Evolutionary conservation across 2,329 filamentous ascomycete species (phyloP).

Genomic region (Colletotrichum tabaci): DNA sequence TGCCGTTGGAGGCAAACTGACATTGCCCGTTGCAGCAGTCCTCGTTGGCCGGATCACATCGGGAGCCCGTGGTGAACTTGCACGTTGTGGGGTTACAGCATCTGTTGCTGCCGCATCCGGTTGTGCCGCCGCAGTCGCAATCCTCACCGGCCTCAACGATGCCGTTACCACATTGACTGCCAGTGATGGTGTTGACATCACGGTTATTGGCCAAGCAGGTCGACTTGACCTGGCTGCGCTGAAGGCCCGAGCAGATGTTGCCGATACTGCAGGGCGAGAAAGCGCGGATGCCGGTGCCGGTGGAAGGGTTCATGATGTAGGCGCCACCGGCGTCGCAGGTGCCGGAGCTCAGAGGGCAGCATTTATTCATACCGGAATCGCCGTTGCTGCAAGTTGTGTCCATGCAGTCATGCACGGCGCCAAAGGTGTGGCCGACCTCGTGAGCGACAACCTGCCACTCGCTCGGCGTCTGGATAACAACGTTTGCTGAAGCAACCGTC

Average conservation of each 20-base stretch:
- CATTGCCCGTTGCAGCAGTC: slow-evolving; percentile 82
- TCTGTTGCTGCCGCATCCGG: slow-evolving; percentile 78
- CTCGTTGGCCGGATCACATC: slow-evolving; percentile 87
- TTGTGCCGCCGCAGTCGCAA: slow-evolving; percentile 90
- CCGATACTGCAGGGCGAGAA: slow-evolving; percentile 94
- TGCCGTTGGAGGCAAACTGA: slow-evolving; percentile 75
- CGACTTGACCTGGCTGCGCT: slow-evolving; percentile 81
- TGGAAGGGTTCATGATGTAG: slow-evolving; percentile 98
- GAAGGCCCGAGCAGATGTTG: slow-evolving; percentile 92
- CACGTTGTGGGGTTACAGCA: slow-evolving; percentile 93
- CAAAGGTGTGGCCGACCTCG: slow-evolving; percentile 94
- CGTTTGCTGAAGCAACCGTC: slow-evolving; percentile 87
- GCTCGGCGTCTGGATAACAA: slow-evolving; percentile 85
- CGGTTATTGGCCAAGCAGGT: slow-evolving; percentile 88
- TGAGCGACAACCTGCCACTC: slow-evolving; percentile 98
- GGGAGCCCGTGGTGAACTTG: slow-evolving; percentile 81
- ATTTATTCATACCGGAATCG: slow-evolving; percentile 68
- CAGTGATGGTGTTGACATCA: slow-evolving; percentile 84
- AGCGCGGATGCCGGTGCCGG: slow-evolving; percentile 76
- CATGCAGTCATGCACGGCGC: slow-evolving; percentile 94
- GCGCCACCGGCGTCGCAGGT: slow-evolving; percentile 82
- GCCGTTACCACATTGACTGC: slow-evolving; percentile 93
- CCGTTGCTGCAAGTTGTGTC: slow-evolving; percentile 75
- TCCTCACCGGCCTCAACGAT: slow-evolving; percentile 93
- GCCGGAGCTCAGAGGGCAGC: slow-evolving; percentile 81